Evolutionary conservation across 1,284 basidiomycete species (phyloP).

Genomic region (Cryptococcus hybrid): DNA sequence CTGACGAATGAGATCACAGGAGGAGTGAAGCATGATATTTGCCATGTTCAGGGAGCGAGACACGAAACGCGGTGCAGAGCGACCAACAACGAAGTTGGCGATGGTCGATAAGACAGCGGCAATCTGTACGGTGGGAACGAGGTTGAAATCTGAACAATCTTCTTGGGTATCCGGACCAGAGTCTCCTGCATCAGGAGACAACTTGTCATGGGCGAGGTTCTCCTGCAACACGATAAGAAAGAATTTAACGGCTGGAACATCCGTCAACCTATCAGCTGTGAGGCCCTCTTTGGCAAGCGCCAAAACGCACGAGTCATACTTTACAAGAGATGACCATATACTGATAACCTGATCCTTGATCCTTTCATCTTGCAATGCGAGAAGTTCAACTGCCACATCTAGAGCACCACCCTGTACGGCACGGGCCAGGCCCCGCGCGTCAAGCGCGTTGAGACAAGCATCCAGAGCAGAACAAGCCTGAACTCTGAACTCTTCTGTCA

Average conservation of each 20-base stretch:
- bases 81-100: constrained; percentile 20
- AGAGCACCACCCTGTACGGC: constrained; percentile 36
- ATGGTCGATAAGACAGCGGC: constrained; percentile 31
- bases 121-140: constrained; percentile 19
- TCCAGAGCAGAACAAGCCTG: constrained; percentile 29
- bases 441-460: constrained; percentile 21
- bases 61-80: constrained; percentile 19
- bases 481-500: constrained; percentile 14
- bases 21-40: constrained; percentile 19
- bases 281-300: constrained; percentile 14
- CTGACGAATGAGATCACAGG: constrained; percentile 22
- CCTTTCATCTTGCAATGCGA: constrained; percentile 16
- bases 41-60: constrained; percentile 16
- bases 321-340: constrained; percentile 34
- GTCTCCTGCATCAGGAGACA: background rate
- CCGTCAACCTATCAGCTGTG: constrained; percentile 13
- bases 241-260: constrained; percentile 17
- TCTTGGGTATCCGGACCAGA: background rate
- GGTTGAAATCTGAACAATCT: background rate
- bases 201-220: constrained; percentile 4
- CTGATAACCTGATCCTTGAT: constrained; percentile 22
- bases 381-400: constrained; percentile 26
- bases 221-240: constrained; percentile 29
- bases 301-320: constrained; percentile 19
- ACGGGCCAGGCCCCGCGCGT: constrained; percentile 17